Base-by-base conservation (phyloP, 2,329 filamentous ascomycete species). In the Calcarisporium arbuscula region DNA sequence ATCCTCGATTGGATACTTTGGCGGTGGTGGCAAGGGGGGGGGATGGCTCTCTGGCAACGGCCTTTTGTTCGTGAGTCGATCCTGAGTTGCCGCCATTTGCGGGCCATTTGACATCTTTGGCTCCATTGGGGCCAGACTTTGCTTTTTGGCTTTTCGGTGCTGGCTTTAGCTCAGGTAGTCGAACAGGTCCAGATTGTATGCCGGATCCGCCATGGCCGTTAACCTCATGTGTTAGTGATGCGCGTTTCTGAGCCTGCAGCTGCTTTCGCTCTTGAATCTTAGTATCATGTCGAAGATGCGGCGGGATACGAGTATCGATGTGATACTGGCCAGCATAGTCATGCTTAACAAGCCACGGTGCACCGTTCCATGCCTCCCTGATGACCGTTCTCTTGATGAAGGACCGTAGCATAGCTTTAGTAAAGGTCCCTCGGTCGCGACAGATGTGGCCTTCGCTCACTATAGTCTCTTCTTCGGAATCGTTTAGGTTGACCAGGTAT, bases 1-100 rank as follows among this genome's bases (percentile, higher is more conserved):
- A 60, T 98, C 92, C 52, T 98, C 92, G 42, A 95, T 94, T 0
- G 92, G 92, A 56, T 95, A 96, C 55, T 94, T 95, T 42, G 92
- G 82, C 2, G 80, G 77, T 1, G 85, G 84, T 3, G 84, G 82
- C 6, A 81, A 76, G 1, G 81, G 74, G 4, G 77, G 77, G 64
- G 40, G 54, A 68, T 28, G 64, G 65, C 25, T 58, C 55, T 16
- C 48, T 49, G 25, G 42, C 45, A 5, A 49, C 38, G 22, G 44
- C 42, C 11, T 41, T 35, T 31, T 49, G 45, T 49, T 57, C 65
- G 42, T 64, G 64, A 23, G 65, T 54, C 21, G 59, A 61, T 37
- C 66, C 62, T 55, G 20, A 66, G 57, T 43, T 71, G 63, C 43
- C 70, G 57, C 50, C 68, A 28, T 45, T 51, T 5, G 47, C 36